Conservation (phyloP, 2,329 filamentous ascomycete genomes). For the Thelonectria olida region DNA sequence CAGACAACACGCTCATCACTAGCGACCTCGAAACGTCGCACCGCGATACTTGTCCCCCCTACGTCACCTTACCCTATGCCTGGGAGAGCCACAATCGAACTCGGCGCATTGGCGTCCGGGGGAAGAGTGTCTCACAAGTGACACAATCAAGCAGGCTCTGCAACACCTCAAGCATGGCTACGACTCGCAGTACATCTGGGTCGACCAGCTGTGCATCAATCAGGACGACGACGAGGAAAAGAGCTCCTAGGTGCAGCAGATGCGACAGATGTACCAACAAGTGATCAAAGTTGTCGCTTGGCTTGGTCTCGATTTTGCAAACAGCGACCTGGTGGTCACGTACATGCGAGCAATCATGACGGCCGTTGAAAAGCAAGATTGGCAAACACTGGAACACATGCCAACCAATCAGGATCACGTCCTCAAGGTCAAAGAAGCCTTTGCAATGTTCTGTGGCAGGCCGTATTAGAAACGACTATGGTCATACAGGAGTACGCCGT, state of each 20-base stretch:
- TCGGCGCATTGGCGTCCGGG: not conserved
- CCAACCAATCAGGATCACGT: not conserved
- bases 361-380: not conserved
- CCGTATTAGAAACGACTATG: constrained; percentile 27
- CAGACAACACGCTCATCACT: not conserved
- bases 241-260: constrained; percentile 21
- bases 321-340: constrained; percentile 3
- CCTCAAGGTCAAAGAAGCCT: not conserved
- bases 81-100: not conserved
- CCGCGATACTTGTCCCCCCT: not conserved
- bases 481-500: constrained; percentile 26
- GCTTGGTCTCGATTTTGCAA: constrained; percentile 5
- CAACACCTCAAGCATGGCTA: not conserved
- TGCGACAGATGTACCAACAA: constrained; percentile 21
- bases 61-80: constrained; percentile 7
- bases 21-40: not conserved
- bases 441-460: constrained; percentile 8
- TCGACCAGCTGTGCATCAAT: constrained; percentile 29
- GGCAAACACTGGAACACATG: not conserved
- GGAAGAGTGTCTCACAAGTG: not conserved
- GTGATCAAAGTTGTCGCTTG: constrained; percentile 16
- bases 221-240: constrained; percentile 21
- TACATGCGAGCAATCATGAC: not conserved
- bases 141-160: constrained; percentile 2
- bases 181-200: constrained; percentile 8